phyloP scores from a whole-genome alignment of 192 early-diverging fungal genomes.

The Jimgerdemannia flammicorona region DNA sequence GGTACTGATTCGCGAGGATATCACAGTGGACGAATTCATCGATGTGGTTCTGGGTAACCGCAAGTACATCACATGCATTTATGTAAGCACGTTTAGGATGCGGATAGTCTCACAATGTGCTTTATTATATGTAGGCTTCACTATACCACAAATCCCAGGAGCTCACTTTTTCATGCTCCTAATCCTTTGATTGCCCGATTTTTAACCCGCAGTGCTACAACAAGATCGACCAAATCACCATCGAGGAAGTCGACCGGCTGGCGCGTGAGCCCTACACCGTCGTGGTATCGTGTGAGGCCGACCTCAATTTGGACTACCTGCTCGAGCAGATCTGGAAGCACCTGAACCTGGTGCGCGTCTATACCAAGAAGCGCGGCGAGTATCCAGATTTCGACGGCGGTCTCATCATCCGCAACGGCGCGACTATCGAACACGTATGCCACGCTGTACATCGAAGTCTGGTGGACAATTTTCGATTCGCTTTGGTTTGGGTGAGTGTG shows the following conservation, averaged over 20 bases:
- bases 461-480: constrained; percentile 88
- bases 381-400: constrained; percentile 92
- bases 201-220: constrained; percentile 66
- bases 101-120: not conserved
- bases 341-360: constrained; percentile 84
- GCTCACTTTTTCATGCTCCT: not conserved
- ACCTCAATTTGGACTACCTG: constrained; percentile 90
- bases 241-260: constrained; percentile 92
- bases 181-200: not conserved
- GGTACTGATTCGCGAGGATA: constrained; percentile 94
- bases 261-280: constrained; percentile 89
- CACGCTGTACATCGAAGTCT: constrained; percentile 86
- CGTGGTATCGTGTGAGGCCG: constrained; percentile 83
- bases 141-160: not conserved
- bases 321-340: constrained; percentile 90
- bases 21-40: constrained; percentile 95
- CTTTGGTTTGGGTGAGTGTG: constrained; percentile 81
- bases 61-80: constrained; percentile 94
- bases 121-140: not conserved
- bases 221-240: constrained; percentile 95
- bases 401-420: constrained; percentile 80
- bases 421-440: constrained; percentile 83
- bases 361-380: constrained; percentile 96
- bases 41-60: constrained; percentile 98
- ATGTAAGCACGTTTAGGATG: constrained; percentile 49